Conservation (phyloP, 371 early-diverging fungal species). For the Mucor sp. region DNA sequence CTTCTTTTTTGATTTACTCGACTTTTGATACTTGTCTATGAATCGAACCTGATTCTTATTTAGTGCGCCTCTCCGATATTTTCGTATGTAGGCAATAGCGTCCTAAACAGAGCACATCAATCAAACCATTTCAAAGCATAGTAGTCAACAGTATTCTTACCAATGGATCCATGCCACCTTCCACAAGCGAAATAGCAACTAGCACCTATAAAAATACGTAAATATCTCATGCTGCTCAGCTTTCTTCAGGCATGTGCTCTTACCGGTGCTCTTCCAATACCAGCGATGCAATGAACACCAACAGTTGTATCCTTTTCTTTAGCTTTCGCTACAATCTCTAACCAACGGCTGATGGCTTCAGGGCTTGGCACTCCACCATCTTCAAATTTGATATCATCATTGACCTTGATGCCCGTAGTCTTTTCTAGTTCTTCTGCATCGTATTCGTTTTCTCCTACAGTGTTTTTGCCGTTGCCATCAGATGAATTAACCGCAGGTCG, state of each 20-base stretch:
- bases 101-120: conserved; percentile 33
- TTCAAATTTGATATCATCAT: conserved; percentile 61
- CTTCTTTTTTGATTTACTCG: conserved; percentile 2
- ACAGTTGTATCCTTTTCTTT: conserved; percentile 39
- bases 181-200: conserved; percentile 65
- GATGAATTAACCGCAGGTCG: neutral
- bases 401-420: conserved; percentile 54
- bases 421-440: conserved; percentile 44
- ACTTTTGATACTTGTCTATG: conserved; percentile 35
- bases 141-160: conserved; percentile 20
- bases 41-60: conserved; percentile 67
- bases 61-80: conserved; percentile 65
- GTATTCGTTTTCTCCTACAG: conserved; percentile 42
- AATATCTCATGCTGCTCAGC: neutral
- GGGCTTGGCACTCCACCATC: conserved; percentile 57
- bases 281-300: conserved; percentile 74
- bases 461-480: neutral
- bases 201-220: conserved; percentile 38
- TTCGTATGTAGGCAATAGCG: conserved; percentile 62
- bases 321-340: conserved; percentile 38
- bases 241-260: neutral
- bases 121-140: neutral
- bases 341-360: conserved; percentile 44
- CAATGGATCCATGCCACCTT: conserved; percentile 71
- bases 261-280: conserved; percentile 77